phyloP scores from a whole-genome alignment of 768 basidiomycete genomes.

The Nidularia sp. region DNA sequence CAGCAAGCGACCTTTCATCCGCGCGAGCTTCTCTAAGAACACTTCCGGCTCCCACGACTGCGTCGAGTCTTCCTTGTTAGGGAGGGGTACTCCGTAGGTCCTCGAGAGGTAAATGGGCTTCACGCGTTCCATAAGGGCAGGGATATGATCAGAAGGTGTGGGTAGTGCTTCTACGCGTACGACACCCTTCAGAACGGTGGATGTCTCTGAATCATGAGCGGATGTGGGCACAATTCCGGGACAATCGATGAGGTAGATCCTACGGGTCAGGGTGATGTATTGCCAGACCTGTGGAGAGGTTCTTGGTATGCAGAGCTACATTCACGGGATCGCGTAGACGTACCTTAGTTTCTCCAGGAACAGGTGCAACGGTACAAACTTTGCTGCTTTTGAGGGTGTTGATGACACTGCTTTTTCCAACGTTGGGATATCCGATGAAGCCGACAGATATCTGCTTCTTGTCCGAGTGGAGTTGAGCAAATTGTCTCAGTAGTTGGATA shows the following conservation, averaged over 20 bases:
- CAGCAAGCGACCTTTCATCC: slow-evolving; percentile 87
- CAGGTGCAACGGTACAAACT: slow-evolving; percentile 93
- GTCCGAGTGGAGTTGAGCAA: slow-evolving; percentile 94
- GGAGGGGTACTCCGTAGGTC: slow-evolving; percentile 72
- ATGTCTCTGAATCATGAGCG: slow-evolving; percentile 83
- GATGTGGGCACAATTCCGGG: slow-evolving; percentile 97
- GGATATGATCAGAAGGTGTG: slow-evolving; percentile 90
- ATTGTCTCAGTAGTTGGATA: slow-evolving; percentile 94
- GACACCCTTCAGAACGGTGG: slow-evolving; percentile 94
- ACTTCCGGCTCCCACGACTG: slow-evolving; percentile 68
- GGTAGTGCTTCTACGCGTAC: slow-evolving; percentile 93
- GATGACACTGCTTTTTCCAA: slow-evolving; percentile 96
- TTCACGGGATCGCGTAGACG: slow-evolving; percentile 9
- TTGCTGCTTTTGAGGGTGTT: slow-evolving; percentile 98
- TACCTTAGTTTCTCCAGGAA: slow-evolving; percentile 96
- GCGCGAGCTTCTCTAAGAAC: slow-evolving; percentile 80
- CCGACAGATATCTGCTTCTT: slow-evolving; percentile 99
- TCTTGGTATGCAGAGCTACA: background rate
- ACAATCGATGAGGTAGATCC: slow-evolving; percentile 99
- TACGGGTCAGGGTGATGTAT: slow-evolving; percentile 94
- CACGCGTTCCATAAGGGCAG: slow-evolving; percentile 84
- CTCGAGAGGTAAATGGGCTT: slow-evolving; percentile 88
- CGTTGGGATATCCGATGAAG: slow-evolving; percentile 97
- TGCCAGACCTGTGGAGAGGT: slow-evolving; percentile 75
- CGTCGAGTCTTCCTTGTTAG: slow-evolving; percentile 48